Conservation (phyloP, 2,329 filamentous ascomycete species). For the Teratosphaeria nubilosa region DNA sequence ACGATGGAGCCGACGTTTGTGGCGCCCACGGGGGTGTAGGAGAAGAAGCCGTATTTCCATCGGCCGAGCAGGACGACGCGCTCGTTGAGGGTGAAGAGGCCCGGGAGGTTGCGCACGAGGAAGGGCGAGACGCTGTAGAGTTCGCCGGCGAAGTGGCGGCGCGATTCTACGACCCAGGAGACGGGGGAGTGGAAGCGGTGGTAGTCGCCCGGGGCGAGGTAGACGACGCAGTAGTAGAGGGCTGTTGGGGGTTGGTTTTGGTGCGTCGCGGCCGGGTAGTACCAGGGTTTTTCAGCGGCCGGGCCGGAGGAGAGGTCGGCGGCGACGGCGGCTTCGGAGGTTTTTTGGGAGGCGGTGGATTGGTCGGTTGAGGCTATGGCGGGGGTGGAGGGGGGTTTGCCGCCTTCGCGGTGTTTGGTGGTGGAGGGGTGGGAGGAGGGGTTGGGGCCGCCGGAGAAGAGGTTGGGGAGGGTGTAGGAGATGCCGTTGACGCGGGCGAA, state of each 20-base stretch:
- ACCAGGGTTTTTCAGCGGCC: constrained; percentile 45
- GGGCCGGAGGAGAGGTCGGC: constrained; percentile 66
- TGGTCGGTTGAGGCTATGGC: constrained; percentile 49
- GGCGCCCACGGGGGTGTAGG: constrained; percentile 86
- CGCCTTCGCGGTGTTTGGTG: constrained; percentile 23
- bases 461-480: constrained; percentile 78
- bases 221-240: constrained; percentile 90
- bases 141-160: constrained; percentile 96
- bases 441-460: constrained; percentile 60
- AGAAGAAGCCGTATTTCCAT: constrained; percentile 97
- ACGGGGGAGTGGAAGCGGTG: constrained; percentile 95
- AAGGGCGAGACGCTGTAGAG: constrained; percentile 93
- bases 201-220: constrained; percentile 94
- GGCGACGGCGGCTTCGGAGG: constrained; percentile 73
- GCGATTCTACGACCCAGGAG: constrained; percentile 86
- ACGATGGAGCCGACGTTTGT: constrained; percentile 96
- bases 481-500: constrained; percentile 94
- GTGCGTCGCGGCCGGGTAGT: constrained; percentile 23
- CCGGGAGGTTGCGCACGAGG: constrained; percentile 81
- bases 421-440: not conserved
- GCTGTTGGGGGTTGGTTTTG: constrained; percentile 44
- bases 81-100: constrained; percentile 93
- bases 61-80: constrained; percentile 84
- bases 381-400: constrained; percentile 17
- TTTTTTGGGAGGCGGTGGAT: constrained; percentile 54